Evolutionary conservation across 805 yeast genomes (phyloP).

Genomic region (Saturnispora diversa): DNA sequence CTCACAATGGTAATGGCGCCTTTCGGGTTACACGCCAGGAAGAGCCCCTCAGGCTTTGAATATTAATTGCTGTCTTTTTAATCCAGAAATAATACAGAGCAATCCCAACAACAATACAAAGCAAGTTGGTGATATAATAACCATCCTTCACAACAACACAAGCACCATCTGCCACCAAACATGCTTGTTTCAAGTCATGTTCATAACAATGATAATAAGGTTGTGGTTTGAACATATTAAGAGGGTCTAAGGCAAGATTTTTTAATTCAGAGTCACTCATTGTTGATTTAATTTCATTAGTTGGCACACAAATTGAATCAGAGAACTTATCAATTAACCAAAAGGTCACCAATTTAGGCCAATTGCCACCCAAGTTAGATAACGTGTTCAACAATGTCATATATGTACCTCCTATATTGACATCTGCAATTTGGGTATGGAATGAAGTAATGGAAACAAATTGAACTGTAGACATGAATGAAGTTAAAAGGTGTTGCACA

Average conservation of each 20-base stretch:
- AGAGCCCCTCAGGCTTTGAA: constrained; percentile 65
- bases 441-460: constrained; percentile 92
- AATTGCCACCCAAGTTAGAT: constrained; percentile 91
- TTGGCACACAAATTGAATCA: constrained; percentile 45
- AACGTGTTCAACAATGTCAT: constrained; percentile 94
- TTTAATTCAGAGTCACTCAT: constrained; percentile 3
- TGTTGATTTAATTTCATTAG: not conserved
- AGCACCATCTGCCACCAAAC: constrained; percentile 47
- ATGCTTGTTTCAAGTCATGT: constrained; percentile 36
- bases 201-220: constrained; percentile 27
- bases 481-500: constrained; percentile 72
- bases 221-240: constrained; percentile 22
- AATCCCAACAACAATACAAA: constrained; percentile 61
- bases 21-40: constrained; percentile 58
- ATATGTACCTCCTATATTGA: constrained; percentile 92
- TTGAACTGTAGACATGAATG: constrained; percentile 91
- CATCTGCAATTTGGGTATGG: constrained; percentile 94
- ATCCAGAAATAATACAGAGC: constrained; percentile 62
- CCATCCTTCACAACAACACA: constrained; percentile 64
- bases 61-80: constrained; percentile 46
- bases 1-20: constrained; percentile 2
- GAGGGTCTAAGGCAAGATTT: not conserved
- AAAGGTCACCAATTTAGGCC: constrained; percentile 86
- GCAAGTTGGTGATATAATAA: constrained; percentile 66
- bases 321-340: constrained; percentile 77